Percentiles rank a stretch among this genome's conserved stretches.
Evolutionary conservation across 2,329 filamentous ascomycete genomes (phyloP).

Genomic region (Colletotrichum shisoi): DNA sequence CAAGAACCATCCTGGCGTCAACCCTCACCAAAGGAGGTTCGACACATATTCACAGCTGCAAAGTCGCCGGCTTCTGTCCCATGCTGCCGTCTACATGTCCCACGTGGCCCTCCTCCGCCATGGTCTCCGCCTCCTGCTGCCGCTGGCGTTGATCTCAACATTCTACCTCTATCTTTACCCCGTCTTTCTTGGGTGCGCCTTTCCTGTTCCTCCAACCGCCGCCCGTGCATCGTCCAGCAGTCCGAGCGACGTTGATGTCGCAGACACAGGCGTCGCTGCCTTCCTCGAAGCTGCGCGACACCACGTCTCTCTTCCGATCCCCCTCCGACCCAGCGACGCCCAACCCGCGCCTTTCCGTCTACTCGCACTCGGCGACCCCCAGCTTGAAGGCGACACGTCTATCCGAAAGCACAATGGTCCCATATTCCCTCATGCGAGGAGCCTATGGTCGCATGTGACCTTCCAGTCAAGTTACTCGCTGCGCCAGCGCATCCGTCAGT

Average conservation of each 20-base stretch:
- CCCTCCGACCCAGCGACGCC: constrained; percentile 43
- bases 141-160: constrained; percentile 74
- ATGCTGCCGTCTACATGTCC: constrained; percentile 56
- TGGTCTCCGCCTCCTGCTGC: constrained; percentile 65
- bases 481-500: constrained; percentile 61
- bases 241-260: constrained; percentile 30
- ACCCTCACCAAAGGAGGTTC: constrained; percentile 10
- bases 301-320: constrained; percentile 42
- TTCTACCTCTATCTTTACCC: constrained; percentile 90
- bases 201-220: constrained; percentile 65
- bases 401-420: constrained; percentile 68
- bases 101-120: constrained; percentile 63
- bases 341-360: constrained; percentile 78
- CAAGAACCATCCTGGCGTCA: neutral
- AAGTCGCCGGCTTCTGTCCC: constrained; percentile 29
- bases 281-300: constrained; percentile 52
- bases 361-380: constrained; percentile 87
- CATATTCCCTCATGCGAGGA: constrained; percentile 62
- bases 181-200: constrained; percentile 78
- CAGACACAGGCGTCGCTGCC: constrained; percentile 42
- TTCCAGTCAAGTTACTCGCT: constrained; percentile 59
- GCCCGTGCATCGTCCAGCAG: constrained; percentile 30
- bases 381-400: constrained; percentile 90
- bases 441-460: constrained; percentile 57
- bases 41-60: constrained; percentile 29